Conservation (phyloP, 1,284 basidiomycete species). For the Rhodotorula sp. region DNA sequence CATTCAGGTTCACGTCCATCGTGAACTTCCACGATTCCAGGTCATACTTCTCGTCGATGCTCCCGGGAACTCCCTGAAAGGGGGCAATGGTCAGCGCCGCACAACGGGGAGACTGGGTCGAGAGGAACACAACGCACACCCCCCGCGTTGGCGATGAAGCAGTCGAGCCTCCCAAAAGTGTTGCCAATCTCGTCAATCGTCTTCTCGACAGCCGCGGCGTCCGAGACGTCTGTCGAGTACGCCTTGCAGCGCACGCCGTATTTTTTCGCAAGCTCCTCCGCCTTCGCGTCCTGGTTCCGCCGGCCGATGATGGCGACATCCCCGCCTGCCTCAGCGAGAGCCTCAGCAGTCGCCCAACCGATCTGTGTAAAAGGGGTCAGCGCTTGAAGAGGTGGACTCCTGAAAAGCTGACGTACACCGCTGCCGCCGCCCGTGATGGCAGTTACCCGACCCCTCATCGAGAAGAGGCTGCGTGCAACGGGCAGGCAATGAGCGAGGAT, state of each 20-base stretch:
- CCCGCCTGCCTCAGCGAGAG: slow-evolving; percentile 50
- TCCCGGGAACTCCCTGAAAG: slow-evolving; percentile 19
- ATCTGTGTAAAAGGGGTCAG: slow-evolving; percentile 24
- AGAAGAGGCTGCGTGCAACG: slow-evolving; percentile 29
- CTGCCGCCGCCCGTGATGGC: slow-evolving; percentile 48
- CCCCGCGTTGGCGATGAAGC: slow-evolving; percentile 52
- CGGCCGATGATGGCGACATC: slow-evolving; percentile 45
- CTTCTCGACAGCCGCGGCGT: slow-evolving; percentile 49
- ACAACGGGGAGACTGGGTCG: slow-evolving; percentile 41
- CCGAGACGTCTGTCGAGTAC: slow-evolving; percentile 28
- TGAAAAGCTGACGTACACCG: slow-evolving; percentile 23
- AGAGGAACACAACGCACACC: no score
- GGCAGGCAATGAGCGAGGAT: no score
- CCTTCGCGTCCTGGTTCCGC: slow-evolving; percentile 51
- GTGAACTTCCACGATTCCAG: slow-evolving; percentile 55
- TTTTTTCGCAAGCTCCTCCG: slow-evolving; percentile 49
- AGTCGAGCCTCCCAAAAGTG: slow-evolving; percentile 53
- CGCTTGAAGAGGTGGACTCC: no score
- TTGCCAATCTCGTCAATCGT: slow-evolving; percentile 53
- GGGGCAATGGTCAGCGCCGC: no score
- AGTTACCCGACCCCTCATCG: slow-evolving; percentile 48
- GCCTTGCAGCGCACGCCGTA: slow-evolving; percentile 54
- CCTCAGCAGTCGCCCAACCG: slow-evolving; percentile 48
- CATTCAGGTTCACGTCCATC: slow-evolving; percentile 51
- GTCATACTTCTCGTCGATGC: slow-evolving; percentile 51